Percentiles rank a stretch among this genome's conserved stretches.
Evolutionary conservation across 1,139 yeast species (phyloP).

Genomic region (Suhomyces terraborum): DNA sequence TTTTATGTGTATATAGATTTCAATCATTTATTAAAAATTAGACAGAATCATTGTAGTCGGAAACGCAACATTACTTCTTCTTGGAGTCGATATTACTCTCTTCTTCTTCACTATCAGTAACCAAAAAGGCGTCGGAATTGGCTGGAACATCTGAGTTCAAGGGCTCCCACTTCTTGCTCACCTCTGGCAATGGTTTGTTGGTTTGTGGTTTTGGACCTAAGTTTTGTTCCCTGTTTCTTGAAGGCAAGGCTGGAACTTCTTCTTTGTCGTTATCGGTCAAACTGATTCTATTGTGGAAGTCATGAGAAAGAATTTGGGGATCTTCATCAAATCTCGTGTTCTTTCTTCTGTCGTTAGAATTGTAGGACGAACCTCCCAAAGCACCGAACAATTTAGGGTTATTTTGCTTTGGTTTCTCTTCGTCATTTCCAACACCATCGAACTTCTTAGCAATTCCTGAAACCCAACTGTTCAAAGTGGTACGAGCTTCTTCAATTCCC

Average conservation of each 20-base stretch:
- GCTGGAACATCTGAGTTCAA: conserved; percentile 58
- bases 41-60: conserved; percentile 1
- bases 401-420: conserved; percentile 20
- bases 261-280: conserved; percentile 48
- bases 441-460: conserved; percentile 67
- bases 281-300: conserved; percentile 57
- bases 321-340: conserved; percentile 53
- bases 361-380: conserved; percentile 48
- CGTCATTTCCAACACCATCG: conserved; percentile 20
- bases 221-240: conserved; percentile 11
- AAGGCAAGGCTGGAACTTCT: conserved; percentile 48
- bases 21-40: conserved; percentile 5
- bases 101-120: conserved; percentile 79
- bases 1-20: conserved; percentile 14
- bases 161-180: conserved; percentile 60
- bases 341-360: conserved; percentile 29
- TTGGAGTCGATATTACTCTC: conserved; percentile 27
- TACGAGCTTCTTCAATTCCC: conserved; percentile 83
- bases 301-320: conserved; percentile 53
- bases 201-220: conserved; percentile 3
- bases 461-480: conserved; percentile 81
- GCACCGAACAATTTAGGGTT: conserved; percentile 48
- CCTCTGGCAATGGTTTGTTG: conserved; percentile 5
- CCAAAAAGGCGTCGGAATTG: conserved; percentile 70
- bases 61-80: conserved; percentile 8